Evolutionary conservation across 345 rosid species (phyloP), one percentile per base, ranked within the genome.

Genomic region (Geranium rotundifolium): DNA sequence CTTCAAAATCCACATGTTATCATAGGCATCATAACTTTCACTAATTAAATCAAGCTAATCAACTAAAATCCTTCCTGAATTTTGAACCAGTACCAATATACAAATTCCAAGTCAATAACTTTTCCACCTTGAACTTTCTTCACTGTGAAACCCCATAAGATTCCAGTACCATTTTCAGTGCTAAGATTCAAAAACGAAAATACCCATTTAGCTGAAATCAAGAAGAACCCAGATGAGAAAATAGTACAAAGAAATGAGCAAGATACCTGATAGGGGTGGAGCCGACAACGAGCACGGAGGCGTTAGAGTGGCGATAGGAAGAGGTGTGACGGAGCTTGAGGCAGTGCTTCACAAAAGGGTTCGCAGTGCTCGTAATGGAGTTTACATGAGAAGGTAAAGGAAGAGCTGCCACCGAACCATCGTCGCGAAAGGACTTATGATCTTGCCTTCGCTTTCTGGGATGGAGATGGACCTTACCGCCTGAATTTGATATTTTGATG

Each of bases 261-360:
- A 7, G 13, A 16, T 63, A 91, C 96, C 91, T 85, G 62, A 92
- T 87, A 65, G 97, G 90, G 50, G 84, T 80, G 50, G 86, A 59
- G 55, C 99, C 97, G 62, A 92, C 84, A 71, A 92, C 79, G 23
- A 92, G 85, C 79, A 75, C 88, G 57, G 90, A 83, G 64, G 76
- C 75, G 76, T 89, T 90, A 41, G 83, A 68, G 75, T 86, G 90
- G 59, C 98, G 95, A 62, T 92, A 89, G 67, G 91, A 80, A 41
- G 98, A 80, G 82, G 79, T 84, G 50, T 74, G 85, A 7, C 81
- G 82, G 56, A 92, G 96, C 85, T 86, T 92, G 55, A 85, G 77
- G 68, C 98, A 92, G 80, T 89, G 97, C 73, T 86, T 89, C 31
- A 92, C 84, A 67, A 87, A 87, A 30, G 97, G 85, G 76, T 92